These are phyloP conservation scores for Taphrina deformans DNA, from an alignment of 1,139 yeast species.

Conservation along the genomic window DNA sequence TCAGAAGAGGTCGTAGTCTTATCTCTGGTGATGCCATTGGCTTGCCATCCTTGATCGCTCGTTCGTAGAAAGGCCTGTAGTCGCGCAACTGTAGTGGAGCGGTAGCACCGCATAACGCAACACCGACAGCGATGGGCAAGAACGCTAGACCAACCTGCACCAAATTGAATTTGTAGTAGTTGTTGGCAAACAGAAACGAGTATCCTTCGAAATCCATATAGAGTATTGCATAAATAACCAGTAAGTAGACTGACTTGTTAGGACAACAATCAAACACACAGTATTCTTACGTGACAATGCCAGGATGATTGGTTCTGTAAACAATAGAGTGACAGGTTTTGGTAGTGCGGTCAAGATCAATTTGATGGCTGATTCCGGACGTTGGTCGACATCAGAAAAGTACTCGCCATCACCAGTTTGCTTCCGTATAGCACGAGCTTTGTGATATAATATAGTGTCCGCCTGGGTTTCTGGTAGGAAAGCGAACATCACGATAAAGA, in stretches of 20 bases:
- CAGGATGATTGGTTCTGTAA: constrained; percentile 30
- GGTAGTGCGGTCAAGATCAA: not conserved
- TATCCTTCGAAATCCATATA: constrained; percentile 13
- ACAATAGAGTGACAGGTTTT: not conserved
- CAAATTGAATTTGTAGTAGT: constrained; percentile 1
- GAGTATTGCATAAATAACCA: constrained; percentile 3
- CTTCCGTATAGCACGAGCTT: constrained; percentile 58
- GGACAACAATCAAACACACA: not conserved
- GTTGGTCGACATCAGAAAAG: constrained; percentile 15
- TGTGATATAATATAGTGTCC: constrained; percentile 57
- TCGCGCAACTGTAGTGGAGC: constrained; percentile 34
- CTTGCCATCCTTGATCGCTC: constrained; percentile 48
- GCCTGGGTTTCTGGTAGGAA: constrained; percentile 82
- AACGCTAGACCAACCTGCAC: constrained; percentile 1
- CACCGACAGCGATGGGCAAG: constrained; percentile 70
- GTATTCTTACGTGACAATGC: constrained; percentile 27
- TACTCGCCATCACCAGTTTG: constrained; percentile 32
- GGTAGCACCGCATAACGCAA: constrained; percentile 49
- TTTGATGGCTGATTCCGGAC: not conserved
- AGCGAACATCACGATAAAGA: constrained; percentile 61
- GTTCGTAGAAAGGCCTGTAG: constrained; percentile 5
- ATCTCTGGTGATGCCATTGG: constrained; percentile 75
- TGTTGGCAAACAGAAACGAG: constrained; percentile 1
- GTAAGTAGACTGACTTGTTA: not conserved
- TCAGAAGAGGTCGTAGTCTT: constrained; percentile 68